phyloP scores from a whole-genome alignment of 2,329 filamentous ascomycete genomes.

The Kalmusia sp. region DNA sequence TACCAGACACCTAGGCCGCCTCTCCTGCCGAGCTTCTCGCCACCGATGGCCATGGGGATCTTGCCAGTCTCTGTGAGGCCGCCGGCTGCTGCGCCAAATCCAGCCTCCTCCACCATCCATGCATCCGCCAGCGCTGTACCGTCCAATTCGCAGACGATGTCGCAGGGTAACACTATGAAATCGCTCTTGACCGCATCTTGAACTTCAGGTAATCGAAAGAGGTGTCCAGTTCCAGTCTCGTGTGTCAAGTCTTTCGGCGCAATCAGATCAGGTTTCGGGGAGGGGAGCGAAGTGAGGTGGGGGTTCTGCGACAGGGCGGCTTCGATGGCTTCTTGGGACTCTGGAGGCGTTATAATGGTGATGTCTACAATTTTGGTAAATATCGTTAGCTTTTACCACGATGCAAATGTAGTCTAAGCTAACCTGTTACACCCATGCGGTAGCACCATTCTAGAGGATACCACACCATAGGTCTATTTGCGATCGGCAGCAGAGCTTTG shows the following conservation, averaged over 20 bases:
- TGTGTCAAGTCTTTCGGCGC: constrained; percentile 78
- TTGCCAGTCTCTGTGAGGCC: constrained; percentile 53
- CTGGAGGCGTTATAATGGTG: constrained; percentile 63
- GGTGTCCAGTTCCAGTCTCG: constrained; percentile 87
- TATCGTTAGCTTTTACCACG: background rate
- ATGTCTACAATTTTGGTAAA: constrained; percentile 48
- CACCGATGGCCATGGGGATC: constrained; percentile 58
- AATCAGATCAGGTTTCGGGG: constrained; percentile 76
- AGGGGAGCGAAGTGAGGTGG: constrained; percentile 75
- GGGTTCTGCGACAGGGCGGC: constrained; percentile 78
- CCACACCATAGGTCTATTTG: constrained; percentile 89
- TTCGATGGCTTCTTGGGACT: constrained; percentile 70
- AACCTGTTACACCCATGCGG: constrained; percentile 78
- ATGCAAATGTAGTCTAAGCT: constrained; percentile 33
- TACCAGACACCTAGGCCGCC: constrained; percentile 93
- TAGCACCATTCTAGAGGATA: constrained; percentile 88
- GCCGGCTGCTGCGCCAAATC: constrained; percentile 66
- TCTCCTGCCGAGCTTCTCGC: constrained; percentile 67
- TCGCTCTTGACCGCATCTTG: constrained; percentile 79
- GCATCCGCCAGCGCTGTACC: constrained; percentile 84
- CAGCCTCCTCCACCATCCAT: constrained; percentile 87
- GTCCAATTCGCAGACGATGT: constrained; percentile 87
- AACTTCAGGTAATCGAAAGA: constrained; percentile 84
- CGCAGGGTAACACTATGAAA: constrained; percentile 91
- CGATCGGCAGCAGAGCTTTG: constrained; percentile 82